Evolutionary conservation across 305 asterid species (phyloP).

Genomic region (Fraxinus nigra): DNA sequence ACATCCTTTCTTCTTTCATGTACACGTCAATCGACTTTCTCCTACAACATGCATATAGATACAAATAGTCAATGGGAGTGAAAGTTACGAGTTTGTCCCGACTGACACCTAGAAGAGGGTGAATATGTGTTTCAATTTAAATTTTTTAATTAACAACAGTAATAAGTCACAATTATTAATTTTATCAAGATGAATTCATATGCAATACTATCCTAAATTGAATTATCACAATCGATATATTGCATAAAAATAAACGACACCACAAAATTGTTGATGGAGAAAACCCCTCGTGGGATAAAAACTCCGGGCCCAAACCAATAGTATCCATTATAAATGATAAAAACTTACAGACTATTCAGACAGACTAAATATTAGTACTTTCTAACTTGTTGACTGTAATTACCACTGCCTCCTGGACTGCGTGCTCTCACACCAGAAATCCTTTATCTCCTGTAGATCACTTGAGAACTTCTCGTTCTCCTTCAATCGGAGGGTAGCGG

Average conservation of each 20-base stretch:
- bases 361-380: not conserved
- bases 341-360: not conserved
- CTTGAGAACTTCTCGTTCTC: not conserved
- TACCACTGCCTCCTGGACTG: not conserved
- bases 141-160: not conserved
- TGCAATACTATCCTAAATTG: not conserved
- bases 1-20: not conserved
- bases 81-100: too few species aligned
- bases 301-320: not conserved
- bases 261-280: not conserved
- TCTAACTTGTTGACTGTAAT: not conserved
- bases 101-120: too few species aligned
- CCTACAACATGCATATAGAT: not conserved
- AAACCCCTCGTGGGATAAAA: too few species aligned
- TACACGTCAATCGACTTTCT: not conserved
- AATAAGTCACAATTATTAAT: too few species aligned
- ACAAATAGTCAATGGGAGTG: not conserved
- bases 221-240: not conserved
- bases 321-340: not conserved
- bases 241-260: not conserved
- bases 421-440: not conserved
- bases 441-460: not conserved
- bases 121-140: too few species aligned
- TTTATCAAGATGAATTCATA: not conserved
- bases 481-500: not conserved